A percentile compares a stretch with the other conserved stretches of the same genome.
Evolutionary conservation across 78 protist genomes (phyloP).

Genomic region (Dictyostelium discoideum): DNA sequence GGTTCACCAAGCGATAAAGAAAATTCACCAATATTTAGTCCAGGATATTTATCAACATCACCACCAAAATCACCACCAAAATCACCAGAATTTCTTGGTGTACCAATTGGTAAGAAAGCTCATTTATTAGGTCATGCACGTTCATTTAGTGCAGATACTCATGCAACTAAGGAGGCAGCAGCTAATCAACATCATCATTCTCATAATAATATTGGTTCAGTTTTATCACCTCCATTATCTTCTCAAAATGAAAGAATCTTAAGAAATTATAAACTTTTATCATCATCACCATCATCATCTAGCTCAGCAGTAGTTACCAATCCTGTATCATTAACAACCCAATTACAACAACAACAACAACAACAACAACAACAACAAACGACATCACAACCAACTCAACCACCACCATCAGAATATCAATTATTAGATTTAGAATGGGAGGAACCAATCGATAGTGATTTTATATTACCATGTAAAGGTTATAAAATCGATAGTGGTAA

Average conservation of each 20-base stretch:
- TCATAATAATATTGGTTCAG: not conserved
- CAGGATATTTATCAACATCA: not conserved
- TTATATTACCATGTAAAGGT: slow-evolving; percentile 18
- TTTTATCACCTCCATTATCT: not conserved
- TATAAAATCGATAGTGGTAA: slow-evolving; percentile 47
- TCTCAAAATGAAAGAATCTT: slow-evolving; percentile 1
- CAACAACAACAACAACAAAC: not conserved
- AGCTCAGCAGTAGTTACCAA: not conserved
- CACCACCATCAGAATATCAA: not conserved
- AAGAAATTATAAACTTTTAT: slow-evolving; percentile 29
- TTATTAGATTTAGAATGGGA: slow-evolving; percentile 30
- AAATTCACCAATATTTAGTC: not conserved
- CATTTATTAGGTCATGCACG: slow-evolving; percentile 8
- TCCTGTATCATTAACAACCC: not conserved
- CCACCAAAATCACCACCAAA: slow-evolving; percentile 45
- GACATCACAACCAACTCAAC: not conserved
- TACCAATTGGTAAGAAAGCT: not conserved
- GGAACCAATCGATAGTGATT: not conserved
- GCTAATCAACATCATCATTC: not conserved
- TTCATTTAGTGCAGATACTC: slow-evolving; percentile 20
- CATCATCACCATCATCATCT: slow-evolving; percentile 47
- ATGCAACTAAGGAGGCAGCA: not conserved
- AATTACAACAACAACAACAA: not conserved
- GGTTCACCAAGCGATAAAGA: slow-evolving; percentile 13
- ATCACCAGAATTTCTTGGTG: slow-evolving; percentile 53